Evolutionary conservation across 257 asterid genomes (phyloP).

Genomic region (Leptodermis oblonga): DNA sequence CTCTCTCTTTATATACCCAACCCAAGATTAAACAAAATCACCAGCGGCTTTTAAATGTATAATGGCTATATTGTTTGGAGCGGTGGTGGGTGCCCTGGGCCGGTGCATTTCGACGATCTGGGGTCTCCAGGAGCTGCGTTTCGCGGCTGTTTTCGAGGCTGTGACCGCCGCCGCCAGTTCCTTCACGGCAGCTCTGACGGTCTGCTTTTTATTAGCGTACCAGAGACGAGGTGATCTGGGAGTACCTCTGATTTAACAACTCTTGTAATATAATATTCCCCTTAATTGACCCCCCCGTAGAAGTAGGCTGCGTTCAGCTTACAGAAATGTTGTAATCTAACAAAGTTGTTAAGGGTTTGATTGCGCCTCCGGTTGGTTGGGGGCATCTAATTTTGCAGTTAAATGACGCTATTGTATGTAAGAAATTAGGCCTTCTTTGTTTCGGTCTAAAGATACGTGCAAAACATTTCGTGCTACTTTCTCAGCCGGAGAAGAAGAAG

Average conservation of each 20-base stretch:
- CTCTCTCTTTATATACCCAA: not conserved
- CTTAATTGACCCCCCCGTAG: too few species aligned
- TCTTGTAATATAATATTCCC: too few species aligned
- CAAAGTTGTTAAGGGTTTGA: too few species aligned
- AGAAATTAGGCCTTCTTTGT: too few species aligned
- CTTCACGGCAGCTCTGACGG: constrained; percentile 6
- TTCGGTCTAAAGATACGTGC: too few species aligned
- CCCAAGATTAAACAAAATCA: not conserved
- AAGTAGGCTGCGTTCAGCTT: too few species aligned
- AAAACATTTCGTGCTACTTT: too few species aligned
- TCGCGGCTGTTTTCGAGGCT: constrained; percentile 11
- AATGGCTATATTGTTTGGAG: constrained; percentile 11
- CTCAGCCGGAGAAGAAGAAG: too few species aligned
- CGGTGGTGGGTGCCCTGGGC: constrained; percentile 3
- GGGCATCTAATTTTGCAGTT: too few species aligned
- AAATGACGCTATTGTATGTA: too few species aligned
- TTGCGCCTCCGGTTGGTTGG: too few species aligned
- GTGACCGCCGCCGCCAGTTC: not conserved
- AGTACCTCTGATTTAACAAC: not conserved
- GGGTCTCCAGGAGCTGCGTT: constrained; percentile 22
- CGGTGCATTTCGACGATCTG: constrained; percentile 16
- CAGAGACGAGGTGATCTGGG: constrained; percentile 3
- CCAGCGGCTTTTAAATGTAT: not conserved
- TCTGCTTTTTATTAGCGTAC: not conserved
- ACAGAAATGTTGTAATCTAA: too few species aligned